phyloP scores from a whole-genome alignment of 495 filamentous ascomycete genomes.

The Jackrogersella minutella region DNA sequence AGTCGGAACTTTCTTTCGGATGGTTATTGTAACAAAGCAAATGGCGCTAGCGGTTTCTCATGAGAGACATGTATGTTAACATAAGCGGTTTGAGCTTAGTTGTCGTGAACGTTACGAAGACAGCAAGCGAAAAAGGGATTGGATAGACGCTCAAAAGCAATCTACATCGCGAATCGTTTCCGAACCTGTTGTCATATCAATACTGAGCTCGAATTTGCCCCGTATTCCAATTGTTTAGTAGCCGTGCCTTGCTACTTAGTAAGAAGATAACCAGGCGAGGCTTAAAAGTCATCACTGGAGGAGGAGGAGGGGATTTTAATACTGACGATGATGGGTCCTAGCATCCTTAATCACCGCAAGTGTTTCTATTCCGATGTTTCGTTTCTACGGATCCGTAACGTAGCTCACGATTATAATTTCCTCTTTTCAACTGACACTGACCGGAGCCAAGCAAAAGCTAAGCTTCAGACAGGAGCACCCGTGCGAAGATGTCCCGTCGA shows the following conservation, averaged over 20 bases:
- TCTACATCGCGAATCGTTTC: constrained; percentile 22
- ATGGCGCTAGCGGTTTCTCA: constrained; percentile 26
- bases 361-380: not conserved
- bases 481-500: constrained; percentile 8
- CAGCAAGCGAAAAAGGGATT: constrained; percentile 13
- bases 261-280: no score
- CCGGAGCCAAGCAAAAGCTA: constrained; percentile 28
- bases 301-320: not conserved
- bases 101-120: constrained; percentile 10
- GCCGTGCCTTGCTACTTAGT: no score
- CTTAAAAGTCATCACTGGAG: not conserved
- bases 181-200: not conserved
- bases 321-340: not conserved
- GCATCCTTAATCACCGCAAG: not conserved
- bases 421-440: not conserved
- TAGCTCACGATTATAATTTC: constrained; percentile 5
- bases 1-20: constrained; percentile 22
- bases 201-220: not conserved
- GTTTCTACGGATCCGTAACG: not conserved
- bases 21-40: constrained; percentile 34
- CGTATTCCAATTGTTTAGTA: not conserved
- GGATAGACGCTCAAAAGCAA: constrained; percentile 8
- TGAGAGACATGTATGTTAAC: constrained; percentile 7
- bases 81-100: not conserved
- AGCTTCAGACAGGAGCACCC: constrained; percentile 28